Percentiles rank a stretch among this genome's conserved stretches.
These are phyloP conservation scores for Phytopythium ostracodes DNA, from an alignment of 352 stramenopile species.

Conservation along the genomic window DNA sequence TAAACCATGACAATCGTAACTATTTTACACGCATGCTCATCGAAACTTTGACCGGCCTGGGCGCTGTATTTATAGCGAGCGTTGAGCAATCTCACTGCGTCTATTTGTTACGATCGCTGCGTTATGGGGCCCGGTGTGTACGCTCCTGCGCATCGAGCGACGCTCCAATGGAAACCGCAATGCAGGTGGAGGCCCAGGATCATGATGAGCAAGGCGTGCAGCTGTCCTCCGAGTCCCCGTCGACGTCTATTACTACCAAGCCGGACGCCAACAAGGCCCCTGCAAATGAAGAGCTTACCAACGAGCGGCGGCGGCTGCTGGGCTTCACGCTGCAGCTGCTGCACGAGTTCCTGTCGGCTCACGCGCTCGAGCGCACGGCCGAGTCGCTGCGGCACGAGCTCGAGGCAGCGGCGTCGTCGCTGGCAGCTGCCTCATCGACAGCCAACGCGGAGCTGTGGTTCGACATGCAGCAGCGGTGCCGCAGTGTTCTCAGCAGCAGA, in stretches of 20 bases:
- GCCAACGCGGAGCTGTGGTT: conserved; percentile 38
- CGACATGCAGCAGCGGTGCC: conserved; percentile 52
- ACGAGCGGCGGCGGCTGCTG: background rate
- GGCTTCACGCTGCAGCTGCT: conserved; percentile 52
- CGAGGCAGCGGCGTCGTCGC: background rate
- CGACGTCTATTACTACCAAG: background rate
- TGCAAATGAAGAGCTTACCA: background rate
- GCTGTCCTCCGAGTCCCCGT: too few species aligned
- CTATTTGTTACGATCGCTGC: too few species aligned
- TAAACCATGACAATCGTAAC: background rate
- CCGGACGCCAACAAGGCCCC: background rate
- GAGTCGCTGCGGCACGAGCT: conserved; percentile 38
- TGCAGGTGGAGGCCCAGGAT: too few species aligned
- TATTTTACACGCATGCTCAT: background rate
- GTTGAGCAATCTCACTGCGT: too few species aligned
- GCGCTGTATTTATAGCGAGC: too few species aligned
- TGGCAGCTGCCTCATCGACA: background rate
- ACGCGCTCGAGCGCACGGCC: conserved; percentile 31
- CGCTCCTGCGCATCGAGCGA: too few species aligned
- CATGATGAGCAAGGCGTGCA: too few species aligned
- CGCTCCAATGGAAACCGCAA: too few species aligned
- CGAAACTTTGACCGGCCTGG: too few species aligned
- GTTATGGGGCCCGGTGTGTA: too few species aligned
- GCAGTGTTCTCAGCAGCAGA: conserved; percentile 20
- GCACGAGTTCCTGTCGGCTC: conserved; percentile 49